Base-by-base conservation (phyloP, 768 basidiomycete genomes). In the Calocybe indica region DNA sequence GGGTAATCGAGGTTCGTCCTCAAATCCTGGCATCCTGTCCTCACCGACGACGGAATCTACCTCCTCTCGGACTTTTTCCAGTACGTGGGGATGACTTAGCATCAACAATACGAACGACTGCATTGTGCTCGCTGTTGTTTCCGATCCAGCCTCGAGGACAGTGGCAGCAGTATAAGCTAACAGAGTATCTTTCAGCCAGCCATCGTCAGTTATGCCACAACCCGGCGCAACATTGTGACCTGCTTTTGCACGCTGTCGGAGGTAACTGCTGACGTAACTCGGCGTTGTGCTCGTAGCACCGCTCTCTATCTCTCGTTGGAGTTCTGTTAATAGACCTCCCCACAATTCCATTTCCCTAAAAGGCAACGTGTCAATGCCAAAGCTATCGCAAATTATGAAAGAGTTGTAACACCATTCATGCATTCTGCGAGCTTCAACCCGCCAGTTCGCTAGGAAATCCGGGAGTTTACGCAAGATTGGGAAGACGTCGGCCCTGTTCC, bases 71-170 rank as follows among this genome's bases (percentile, higher is more conserved):
- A 57, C 58, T 38, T 52, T 53, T 8, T 48, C 44, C 13, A 59
- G 54, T 12, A 59, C 46, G 1, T 56, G 53, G 4, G 59, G 63
- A 41, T 62, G 51, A 35, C 56, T 49, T n/a, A 58, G 54, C 58
- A 66, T 63, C 45, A 56, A 55, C 1, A 62, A 55, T 29, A 67
- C 36, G 40, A 63, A 58, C 8, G 57, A 45, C 34, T 56, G 55
- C 37, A 65, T 56, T 22, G 60, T 55, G 15, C 54, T 55, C 7
- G 62, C 54, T 1, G 57, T 59, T 7, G 63, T 65, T 38, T 65
- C 63, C 6, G 61, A 58, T 12, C 62, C 63, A 6, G 62, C 63
- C 41, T 64, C 62, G 15, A 64, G 58, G 7, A 61, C 57, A 0
- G 59, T 56, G 6, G 52, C 62, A 10, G 59, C 62, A 7, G 57